Base-by-base conservation (phyloP, 2,329 filamentous ascomycete species). In the Pestalotiopsis sp. region DNA sequence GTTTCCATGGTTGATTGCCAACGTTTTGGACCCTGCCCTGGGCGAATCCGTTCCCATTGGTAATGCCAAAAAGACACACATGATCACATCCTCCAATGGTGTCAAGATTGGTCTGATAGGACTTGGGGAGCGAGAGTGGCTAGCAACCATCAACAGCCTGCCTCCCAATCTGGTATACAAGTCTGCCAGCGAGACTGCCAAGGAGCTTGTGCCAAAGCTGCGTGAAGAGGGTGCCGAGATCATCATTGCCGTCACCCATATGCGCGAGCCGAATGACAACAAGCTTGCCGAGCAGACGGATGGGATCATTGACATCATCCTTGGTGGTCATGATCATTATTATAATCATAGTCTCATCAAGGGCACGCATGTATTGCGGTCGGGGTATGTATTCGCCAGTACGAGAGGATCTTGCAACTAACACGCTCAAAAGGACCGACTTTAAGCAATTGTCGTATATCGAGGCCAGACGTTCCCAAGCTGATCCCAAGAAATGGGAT, bases 381-480 rank as follows among this genome's bases (percentile, higher is more conserved):
- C 93, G 0, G 94, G 65, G 65, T 66, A 58, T n/a, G 63, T 56
- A 2, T 36, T 36, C 31, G 31, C 31, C 31, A 6, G 31, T 36
- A 6, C 7, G 31, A 36, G 31, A 9, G 31, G 31, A 12, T 57
- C 38, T 36, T 27, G n/a, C 56, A 63, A 63, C 20, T 65, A 23
- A 57, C 27, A 38, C 11, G 12, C 14, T 65, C 20, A 13, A 4
- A 12, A 66, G 95, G 0, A 93, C 91, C 20, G 95, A 98, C 78
- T 98, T 97, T 82, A 97, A 96, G 81, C 93, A 98, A 78, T 83
- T 97, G 41, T 96, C 93, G 77, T 97, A 97, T 76, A 87, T 98
- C 66, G 93, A 97, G 78, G 92, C 89, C 1, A 88, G 93, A 73
- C 85, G 89, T 25, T 38, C 83, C 79, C 2, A 76, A 71, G 74